phyloP scores from a whole-genome alignment of 2,329 filamentous ascomycete species.

The Oidium heveae region DNA sequence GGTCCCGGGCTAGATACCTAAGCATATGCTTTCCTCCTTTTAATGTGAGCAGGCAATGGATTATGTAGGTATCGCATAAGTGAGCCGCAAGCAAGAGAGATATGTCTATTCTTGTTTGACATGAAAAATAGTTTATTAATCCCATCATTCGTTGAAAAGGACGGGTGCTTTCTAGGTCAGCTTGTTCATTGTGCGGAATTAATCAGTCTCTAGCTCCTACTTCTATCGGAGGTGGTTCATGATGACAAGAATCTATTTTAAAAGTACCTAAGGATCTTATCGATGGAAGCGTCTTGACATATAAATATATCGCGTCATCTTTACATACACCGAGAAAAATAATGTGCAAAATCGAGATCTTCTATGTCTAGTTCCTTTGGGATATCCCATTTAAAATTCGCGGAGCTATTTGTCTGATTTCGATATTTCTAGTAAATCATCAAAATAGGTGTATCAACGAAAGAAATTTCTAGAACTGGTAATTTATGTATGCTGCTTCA shows the following conservation, averaged over 20 bases:
- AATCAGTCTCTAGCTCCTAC: neutral
- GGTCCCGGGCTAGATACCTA: neutral
- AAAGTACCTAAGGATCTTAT: neutral
- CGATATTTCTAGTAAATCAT: neutral
- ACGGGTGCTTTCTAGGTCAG: neutral
- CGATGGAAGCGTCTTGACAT: neutral
- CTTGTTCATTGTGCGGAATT: neutral
- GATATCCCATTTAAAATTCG: neutral
- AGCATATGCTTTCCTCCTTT: neutral
- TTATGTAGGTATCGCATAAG: slow-evolving; percentile 1
- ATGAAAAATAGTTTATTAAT: neutral
- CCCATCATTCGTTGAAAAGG: neutral
- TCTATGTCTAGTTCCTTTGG: neutral
- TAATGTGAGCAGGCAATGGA: neutral
- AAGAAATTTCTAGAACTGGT: neutral
- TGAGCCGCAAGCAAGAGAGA: neutral
- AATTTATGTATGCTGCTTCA: neutral
- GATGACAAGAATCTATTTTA: neutral
- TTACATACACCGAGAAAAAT: neutral
- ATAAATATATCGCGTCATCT: neutral
- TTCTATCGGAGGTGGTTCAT: neutral
- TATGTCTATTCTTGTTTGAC: neutral
- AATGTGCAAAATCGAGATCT: neutral
- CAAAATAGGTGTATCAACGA: neutral
- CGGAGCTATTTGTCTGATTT: neutral